Base-by-base conservation (phyloP, 805 yeast genomes). In the Blastobotrys americana region DNA sequence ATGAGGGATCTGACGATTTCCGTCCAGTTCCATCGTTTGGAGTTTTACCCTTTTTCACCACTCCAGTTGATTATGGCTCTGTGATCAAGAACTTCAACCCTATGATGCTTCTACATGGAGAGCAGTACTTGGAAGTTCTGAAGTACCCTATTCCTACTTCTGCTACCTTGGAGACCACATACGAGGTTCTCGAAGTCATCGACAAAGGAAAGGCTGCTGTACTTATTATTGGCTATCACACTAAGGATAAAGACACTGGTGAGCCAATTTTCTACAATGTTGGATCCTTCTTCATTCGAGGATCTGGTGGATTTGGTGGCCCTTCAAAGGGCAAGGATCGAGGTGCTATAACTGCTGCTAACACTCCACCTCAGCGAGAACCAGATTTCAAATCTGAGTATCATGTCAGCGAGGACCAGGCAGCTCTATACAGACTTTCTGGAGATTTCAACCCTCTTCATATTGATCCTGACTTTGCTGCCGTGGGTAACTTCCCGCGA, bases 391-490 rank as follows among this genome's bases (percentile, higher is more conserved):
- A 73, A 45, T 63, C 66, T 38, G 76, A 72, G 36, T 73, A 77
- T 56, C 66, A 73, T 52, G 84, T 93, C 2, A 60, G 73, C 21
- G 70, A 65, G 36, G 84, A 88, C 63, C 87, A 80, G 64, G 97
- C 97, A 38, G 86, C 95, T 3, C 66, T 89, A 45, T 90, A 90
- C 70, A 78, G 98, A 63, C 71, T 90, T 49, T 82, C 90, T 49
- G 97, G 96, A 44, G 98, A 90, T 70, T 81, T 80, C 65, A 90
- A 90, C 66, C 98, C 98, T 48, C 74, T 90, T 56, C 98, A 89
- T 69, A 82, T 90, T 61, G 97, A 90, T 68, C 97, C 97, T 16
- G 71, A 64, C 23, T 83, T 89, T 66, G 97, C 97, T 13, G 77
- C 80, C 51, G 84, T 84, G 46, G 97, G 90, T 39, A 83, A 82